Base-by-base conservation (phyloP, 805 yeast genomes). In the Candida krabiensis region DNA sequence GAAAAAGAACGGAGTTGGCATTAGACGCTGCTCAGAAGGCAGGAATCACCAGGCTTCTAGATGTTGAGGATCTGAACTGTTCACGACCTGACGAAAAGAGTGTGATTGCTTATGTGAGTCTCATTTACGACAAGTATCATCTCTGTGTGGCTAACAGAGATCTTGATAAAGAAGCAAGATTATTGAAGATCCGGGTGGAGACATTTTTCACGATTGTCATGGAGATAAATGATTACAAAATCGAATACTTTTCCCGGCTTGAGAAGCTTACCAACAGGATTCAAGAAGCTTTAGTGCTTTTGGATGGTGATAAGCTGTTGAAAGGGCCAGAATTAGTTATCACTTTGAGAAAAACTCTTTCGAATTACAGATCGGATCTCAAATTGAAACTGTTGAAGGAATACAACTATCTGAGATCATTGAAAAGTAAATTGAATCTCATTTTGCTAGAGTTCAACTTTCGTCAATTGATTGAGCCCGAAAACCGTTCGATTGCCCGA, bases 81-180 rank as follows among this genome's bases (percentile, higher is more conserved):
- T 52, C 62, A 11, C 65, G 63, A 17, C 83, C 83, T 0, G 86
- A 81, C 45, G 87, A 81, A 45, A 71, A 76, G 46, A 70, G 80
- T 28, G 64, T 81, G 12, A 67, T 80, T 47, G 71, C 81, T 13
- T 80, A 77, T 51, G 57, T 80, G 9, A 70, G 81, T 11, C 75
- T 79, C 49, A 75, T 82, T 79, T 79, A 69, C 58, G 77, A 75
- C 33, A 62, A 65, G 16, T 70, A 70, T 35, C 50, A 38, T 19
- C 30, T 41, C n/a, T 9, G 30, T n/a, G 15, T 19, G 30, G 19
- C 28, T 12, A 31, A 37, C 29, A 43, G 28, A 23, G 42, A 30
- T 12, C 28, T 41, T 5, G 36, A 26, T 5, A 34, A 30, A 4
- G 37, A 37, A 19, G 28, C 30, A n/a, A 26, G 15, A 2, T 27